These are phyloP conservation scores for Phylloporus sp. DNA, from an alignment of 768 basidiomycete species.

Conservation along the genomic window DNA sequence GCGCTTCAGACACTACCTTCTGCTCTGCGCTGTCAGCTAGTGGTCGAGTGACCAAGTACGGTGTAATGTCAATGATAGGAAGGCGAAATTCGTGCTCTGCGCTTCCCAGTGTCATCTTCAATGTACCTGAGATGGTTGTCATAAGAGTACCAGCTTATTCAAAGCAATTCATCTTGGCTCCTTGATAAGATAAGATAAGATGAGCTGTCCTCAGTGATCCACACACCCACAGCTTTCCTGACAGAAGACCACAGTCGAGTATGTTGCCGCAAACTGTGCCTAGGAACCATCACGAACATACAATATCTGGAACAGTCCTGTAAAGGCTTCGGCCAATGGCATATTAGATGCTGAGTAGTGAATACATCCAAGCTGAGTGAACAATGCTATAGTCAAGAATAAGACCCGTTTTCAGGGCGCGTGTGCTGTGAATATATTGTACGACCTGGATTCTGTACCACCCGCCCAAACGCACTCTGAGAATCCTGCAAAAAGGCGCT, in stretches of 20 bases:
- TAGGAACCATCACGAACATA: background rate
- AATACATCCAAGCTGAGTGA: constrained; percentile 17
- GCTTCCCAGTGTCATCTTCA: constrained; percentile 9
- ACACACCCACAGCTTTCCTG: background rate
- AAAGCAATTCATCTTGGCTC: no score
- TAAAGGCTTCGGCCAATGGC: background rate
- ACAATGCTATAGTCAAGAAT: constrained; percentile 16
- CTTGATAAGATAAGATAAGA: constrained; percentile 19
- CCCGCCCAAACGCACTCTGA: constrained; percentile 36
- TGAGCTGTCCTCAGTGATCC: background rate
- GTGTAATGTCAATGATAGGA: constrained; percentile 71
- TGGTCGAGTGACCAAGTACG: constrained; percentile 47
- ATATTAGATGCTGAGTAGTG: constrained; percentile 21
- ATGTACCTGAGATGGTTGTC: no score
- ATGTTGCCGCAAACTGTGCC: background rate
- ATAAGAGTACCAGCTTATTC: no score
- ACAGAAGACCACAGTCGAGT: background rate
- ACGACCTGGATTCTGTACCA: constrained; percentile 50
- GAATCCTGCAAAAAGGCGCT: constrained; percentile 49
- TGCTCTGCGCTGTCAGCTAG: constrained; percentile 28
- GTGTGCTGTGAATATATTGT: constrained; percentile 59
- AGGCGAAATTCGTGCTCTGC: constrained; percentile 31
- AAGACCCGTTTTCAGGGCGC: constrained; percentile 33
- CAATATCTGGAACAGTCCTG: background rate
- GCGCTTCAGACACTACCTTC: constrained; percentile 46